These are phyloP conservation scores for Aspergillus thermomutatus DNA, from an alignment of 2,329 filamentous ascomycete species.

Conservation along the genomic window DNA sequence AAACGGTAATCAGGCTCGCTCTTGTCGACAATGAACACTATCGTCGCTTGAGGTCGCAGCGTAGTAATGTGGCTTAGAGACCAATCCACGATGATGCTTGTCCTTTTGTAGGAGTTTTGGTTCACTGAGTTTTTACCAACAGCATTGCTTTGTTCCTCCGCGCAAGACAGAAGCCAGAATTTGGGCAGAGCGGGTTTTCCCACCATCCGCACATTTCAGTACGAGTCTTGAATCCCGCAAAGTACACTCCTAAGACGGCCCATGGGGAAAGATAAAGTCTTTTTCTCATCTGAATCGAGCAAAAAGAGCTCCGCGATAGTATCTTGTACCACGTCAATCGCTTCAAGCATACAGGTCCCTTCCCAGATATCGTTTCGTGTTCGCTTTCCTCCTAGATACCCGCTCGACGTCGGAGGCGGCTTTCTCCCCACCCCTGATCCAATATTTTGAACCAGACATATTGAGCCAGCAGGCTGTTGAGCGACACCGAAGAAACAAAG, in stretches of 20 bases:
- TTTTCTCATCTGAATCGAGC: constrained; percentile 19
- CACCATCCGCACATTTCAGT: constrained; percentile 26
- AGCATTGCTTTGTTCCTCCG: constrained; percentile 11
- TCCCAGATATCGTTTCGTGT: constrained; percentile 17
- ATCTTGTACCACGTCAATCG: constrained; percentile 22
- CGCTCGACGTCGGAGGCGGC: constrained; percentile 1
- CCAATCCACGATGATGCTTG: not conserved
- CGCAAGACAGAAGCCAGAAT: constrained; percentile 13
- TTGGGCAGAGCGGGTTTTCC: constrained; percentile 18
- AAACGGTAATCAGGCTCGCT: not conserved
- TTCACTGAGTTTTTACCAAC: constrained; percentile 6
- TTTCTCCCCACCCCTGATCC: constrained; percentile 7
- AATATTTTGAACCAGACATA: not conserved
- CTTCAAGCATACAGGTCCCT: constrained; percentile 20
- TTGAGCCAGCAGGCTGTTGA: not conserved
- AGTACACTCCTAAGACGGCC: constrained; percentile 21
- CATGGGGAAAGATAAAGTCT: constrained; percentile 21
- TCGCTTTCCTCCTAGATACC: constrained; percentile 11
- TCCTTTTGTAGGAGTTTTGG: constrained; percentile 6
- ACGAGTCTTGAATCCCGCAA: constrained; percentile 27
- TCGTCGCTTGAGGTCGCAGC: not conserved
- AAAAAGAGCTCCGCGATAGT: constrained; percentile 13
- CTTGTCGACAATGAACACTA: not conserved
- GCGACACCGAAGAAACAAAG: not conserved
- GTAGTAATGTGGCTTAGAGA: not conserved